A percentile compares a stretch with the other conserved stretches of the same genome.
phyloP scores from a whole-genome alignment of 1,139 yeast genomes.

The Lodderomyces jiufengensis region DNA sequence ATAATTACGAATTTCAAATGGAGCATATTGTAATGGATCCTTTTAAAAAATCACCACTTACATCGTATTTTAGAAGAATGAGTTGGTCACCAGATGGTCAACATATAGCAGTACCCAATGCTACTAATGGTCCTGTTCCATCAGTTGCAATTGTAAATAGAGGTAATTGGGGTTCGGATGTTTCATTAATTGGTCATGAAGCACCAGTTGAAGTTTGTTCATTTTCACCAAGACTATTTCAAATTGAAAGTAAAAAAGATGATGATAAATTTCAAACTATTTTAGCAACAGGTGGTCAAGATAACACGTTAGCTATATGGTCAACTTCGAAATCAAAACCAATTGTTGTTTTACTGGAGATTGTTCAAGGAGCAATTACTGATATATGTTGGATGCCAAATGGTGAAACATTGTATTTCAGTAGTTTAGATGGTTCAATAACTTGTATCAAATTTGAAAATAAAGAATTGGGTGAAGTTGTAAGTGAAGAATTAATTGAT shows the following conservation, averaged over 20 bases:
- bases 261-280: constrained; percentile 41
- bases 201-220: constrained; percentile 94
- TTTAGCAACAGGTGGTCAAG: constrained; percentile 79
- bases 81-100: constrained; percentile 99
- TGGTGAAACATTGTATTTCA: constrained; percentile 66
- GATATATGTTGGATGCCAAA: constrained; percentile 78
- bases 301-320: constrained; percentile 69
- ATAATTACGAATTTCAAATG: constrained; percentile 76
- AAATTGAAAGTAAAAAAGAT: constrained; percentile 17
- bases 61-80: constrained; percentile 86
- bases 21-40: constrained; percentile 84
- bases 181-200: constrained; percentile 90
- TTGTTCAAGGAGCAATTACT: constrained; percentile 60
- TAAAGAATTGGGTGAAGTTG: constrained; percentile 71
- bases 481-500: constrained; percentile 63
- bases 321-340: constrained; percentile 60
- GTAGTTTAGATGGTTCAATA: constrained; percentile 85
- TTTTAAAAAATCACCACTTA: constrained; percentile 81
- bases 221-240: constrained; percentile 74
- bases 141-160: constrained; percentile 84
- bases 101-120: constrained; percentile 93
- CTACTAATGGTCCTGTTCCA: constrained; percentile 94
- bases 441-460: constrained; percentile 64
- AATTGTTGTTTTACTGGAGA: constrained; percentile 59
- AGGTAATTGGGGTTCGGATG: constrained; percentile 89